Conservation (phyloP, 176 grass and related monocot genomes). For the sorghum (Sorghum bicolor) region DNA sequence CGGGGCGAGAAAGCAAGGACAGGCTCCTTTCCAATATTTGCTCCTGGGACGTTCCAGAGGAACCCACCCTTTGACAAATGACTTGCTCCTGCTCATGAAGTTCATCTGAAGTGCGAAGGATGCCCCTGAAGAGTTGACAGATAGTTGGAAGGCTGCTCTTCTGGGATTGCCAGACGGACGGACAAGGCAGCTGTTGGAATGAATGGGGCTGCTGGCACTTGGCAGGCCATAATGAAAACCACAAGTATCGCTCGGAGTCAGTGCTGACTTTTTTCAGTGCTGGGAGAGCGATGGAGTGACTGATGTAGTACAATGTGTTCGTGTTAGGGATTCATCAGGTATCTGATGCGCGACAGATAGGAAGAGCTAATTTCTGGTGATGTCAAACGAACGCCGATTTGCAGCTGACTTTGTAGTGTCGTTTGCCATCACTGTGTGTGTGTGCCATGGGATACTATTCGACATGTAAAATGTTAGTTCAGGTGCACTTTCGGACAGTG, state of each 20-base stretch:
- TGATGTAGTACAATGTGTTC: background rate
- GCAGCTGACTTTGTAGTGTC: background rate
- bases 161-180: background rate
- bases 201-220: background rate
- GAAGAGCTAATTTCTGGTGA: slow-evolving; percentile 12
- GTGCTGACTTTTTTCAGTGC: slow-evolving; percentile 31
- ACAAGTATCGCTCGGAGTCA: background rate
- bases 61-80: slow-evolving; percentile 62
- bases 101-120: slow-evolving; percentile 2
- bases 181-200: background rate
- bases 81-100: slow-evolving; percentile 25
- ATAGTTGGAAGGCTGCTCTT: background rate
- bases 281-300: background rate
- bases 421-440: background rate
- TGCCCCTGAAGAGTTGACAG: background rate
- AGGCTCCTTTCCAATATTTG: slow-evolving; percentile 77
- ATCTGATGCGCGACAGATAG: slow-evolving; percentile 1
- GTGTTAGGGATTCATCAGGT: slow-evolving; percentile 20
- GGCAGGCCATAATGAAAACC: background rate
- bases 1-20: slow-evolving; percentile 41
- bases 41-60: slow-evolving; percentile 55
- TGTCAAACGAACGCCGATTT: slow-evolving; percentile 19
- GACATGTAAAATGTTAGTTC: background rate
- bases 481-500: background rate
- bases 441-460: background rate